Base-by-base conservation (phyloP, 257 asterid genomes). In the Henckelia pumila region DNA sequence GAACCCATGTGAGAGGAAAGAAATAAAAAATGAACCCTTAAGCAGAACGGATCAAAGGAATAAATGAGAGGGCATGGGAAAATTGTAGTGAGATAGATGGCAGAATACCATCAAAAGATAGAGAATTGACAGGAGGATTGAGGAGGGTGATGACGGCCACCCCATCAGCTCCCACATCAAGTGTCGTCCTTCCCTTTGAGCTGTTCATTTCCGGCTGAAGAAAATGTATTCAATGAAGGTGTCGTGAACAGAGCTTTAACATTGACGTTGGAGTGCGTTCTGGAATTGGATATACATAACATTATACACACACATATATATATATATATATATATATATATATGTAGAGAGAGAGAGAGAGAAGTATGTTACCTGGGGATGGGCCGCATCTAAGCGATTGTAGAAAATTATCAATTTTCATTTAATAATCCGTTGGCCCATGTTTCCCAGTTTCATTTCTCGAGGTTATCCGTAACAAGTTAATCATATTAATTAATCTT, bases 41-140 rank as follows among this genome's bases (percentile, higher is more conserved):
- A 53, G 33, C 29, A 16, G 50, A 3, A n/a, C 59, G 17, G 64
- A 77, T 65, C 69, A 20, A 61, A 35, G 5, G 29, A 21, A 2
- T 10, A 66, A 55, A 24, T 24, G 10, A 5, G 55, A 61, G 47
- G 7, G 30, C 7, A 16, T 26, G 9, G 7, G 0, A 10, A 28
- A 60, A 22, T 17, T 4, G 55, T 20, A 40, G 50, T 14, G 50
- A 40, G 50, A 40, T 40, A 40, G 50, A 40, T 40, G 6, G 50
- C 17, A 40, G 50, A 44, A 21, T 88, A 92, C 99, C 99, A 77
- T 94, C 99, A 37, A 91, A 79, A 6, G 97, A 91, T 21, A 94
- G 96, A 67, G 99, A 94, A 83, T 94, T 94, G 63, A 88, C 97
- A 53, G 99, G 99, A 44, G 97, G 99, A 74, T 94, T 94, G 79